Base-by-base conservation (phyloP, 2,329 filamentous ascomycete genomes). In the Mariannaea elegans region DNA sequence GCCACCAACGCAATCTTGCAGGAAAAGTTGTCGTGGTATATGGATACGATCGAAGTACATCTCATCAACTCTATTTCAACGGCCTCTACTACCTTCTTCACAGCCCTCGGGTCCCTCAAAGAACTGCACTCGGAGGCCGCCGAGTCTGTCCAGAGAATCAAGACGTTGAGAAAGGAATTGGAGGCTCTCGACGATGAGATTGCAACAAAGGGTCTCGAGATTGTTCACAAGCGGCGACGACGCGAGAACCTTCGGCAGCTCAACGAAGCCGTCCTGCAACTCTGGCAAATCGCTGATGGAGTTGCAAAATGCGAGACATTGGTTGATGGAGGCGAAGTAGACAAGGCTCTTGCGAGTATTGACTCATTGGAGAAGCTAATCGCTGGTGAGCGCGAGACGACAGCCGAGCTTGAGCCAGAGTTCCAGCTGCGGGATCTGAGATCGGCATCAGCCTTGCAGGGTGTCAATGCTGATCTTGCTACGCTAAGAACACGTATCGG, bases 1-100 rank as follows among this genome's bases (percentile, higher is more conserved):
- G 94, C 94, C 7, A 97, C 94, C 0, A 99, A 99, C 77, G 95
- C 95, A 0, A 99, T 99, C 59, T 77, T 99, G 32, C 95, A 99
- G 74, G 95, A 99, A 77, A 99, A 99, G 77, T 82, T 99, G 12
- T 98, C 95, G 0, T 99, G 95, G 95, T 99, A 99, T 75, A 97
- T 99, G 93, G 95, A 99, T 74, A 99, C 95, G 0, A 93, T 99
- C 19, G 95, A 99, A 74, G 93, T 99, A 54, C 95, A 99, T 74
- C 82, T 99, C 7, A 97, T 99, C 68, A 93, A 92, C 29, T 97
- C 94, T 0, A 99, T 99, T 63, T 98, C 94, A 2, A 93, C 92
- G 0, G 95, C 95, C 1, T 98, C 95, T 0, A 93, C 93, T 1
- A 97, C 94, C 0, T 99, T 99, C 76, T 99, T 99, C 71, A 94